Evolutionary conservation across 768 basidiomycete species (phyloP), one percentile per base, ranked within the genome.

Genomic region (Tricholoma sp.): DNA sequence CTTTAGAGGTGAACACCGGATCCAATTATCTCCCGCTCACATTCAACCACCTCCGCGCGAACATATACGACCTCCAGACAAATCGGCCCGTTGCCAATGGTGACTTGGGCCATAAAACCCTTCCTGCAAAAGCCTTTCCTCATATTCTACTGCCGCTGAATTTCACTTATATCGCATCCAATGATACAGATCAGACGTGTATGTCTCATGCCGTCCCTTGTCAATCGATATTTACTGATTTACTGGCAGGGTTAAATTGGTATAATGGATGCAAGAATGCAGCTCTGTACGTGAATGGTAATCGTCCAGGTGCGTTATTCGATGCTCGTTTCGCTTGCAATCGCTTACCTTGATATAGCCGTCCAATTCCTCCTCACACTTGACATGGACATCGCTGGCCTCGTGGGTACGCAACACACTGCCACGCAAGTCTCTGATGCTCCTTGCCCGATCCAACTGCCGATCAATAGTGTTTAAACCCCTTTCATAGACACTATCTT

Each of bases 141-240:
- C 68, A 81, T 32, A 74, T 97, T 24, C 69, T 79, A 31, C 61
- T 98, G 9, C 93, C 93, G 0, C 74, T 98, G 52, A 88, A 88
- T 63, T 95, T 96, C 72, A 83, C 86, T 0, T 97, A 96, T 69
- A 61, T 83, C 11, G 91, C 87, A 0, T 75, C 82, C 10, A 97
- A 98, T 66, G 78, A 82, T 46, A 82, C 86, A 4, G 94, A 98
- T 71, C 75, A 79, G 34, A 96, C 94, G 19, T 98, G 94, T 92
- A 62, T 3, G 59, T 49, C 52, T 57, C 31, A 11, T 35, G 59
- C 22, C 11, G 24, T 52, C 61, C 24, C 21, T n/a, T 45, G n/a
- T 50, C 50, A n/a, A 46, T 43, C n/a, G 16, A 55, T 24, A 12
- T 32, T 56, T 19, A 61, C 53, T 55, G 32, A n/a, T 37, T 53